Conservation (phyloP, 495 filamentous ascomycete species). For the Penicillium daleae region DNA sequence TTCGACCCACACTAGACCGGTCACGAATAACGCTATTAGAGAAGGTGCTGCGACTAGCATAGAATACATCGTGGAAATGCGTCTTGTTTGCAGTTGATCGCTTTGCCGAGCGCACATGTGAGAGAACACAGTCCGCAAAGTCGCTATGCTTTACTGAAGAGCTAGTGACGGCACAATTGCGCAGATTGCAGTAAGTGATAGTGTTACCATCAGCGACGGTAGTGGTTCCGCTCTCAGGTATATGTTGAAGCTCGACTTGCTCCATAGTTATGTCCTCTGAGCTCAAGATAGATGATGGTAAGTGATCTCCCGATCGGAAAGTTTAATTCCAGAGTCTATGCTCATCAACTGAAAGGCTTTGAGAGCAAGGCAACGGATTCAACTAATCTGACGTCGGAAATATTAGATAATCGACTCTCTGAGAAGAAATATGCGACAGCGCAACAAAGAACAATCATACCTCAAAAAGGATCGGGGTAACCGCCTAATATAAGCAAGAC, state of each 20-base stretch:
- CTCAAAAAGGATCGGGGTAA: neutral
- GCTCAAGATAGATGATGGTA: neutral
- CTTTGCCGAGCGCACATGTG: slow-evolving; percentile 16
- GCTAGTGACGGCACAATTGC: slow-evolving; percentile 27
- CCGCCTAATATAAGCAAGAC: neutral
- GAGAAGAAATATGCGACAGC: neutral
- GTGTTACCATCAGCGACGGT: slow-evolving; percentile 15
- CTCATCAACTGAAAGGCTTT: neutral
- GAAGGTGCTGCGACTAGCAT: slow-evolving; percentile 26
- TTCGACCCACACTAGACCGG: slow-evolving; percentile 19
- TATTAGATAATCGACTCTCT: neutral
- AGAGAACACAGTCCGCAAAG: slow-evolving; percentile 24
- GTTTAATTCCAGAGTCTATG: neutral
- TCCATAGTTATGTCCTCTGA: neutral
- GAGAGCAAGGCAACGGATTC: neutral
- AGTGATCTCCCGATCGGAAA: neutral
- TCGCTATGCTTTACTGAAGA: slow-evolving; percentile 18
- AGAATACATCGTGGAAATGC: slow-evolving; percentile 21
- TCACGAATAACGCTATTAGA: slow-evolving; percentile 25
- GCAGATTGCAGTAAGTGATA: slow-evolving; percentile 27
- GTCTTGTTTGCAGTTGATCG: slow-evolving; percentile 17
- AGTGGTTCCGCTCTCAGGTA: neutral
- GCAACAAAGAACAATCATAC: neutral
- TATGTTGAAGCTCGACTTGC: neutral
- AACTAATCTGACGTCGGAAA: neutral